Percentiles rank a stretch among this genome's conserved stretches.
These are phyloP conservation scores for Ophiostoma perfectum DNA, from an alignment of 2,329 filamentous ascomycete species.

Conservation along the genomic window DNA sequence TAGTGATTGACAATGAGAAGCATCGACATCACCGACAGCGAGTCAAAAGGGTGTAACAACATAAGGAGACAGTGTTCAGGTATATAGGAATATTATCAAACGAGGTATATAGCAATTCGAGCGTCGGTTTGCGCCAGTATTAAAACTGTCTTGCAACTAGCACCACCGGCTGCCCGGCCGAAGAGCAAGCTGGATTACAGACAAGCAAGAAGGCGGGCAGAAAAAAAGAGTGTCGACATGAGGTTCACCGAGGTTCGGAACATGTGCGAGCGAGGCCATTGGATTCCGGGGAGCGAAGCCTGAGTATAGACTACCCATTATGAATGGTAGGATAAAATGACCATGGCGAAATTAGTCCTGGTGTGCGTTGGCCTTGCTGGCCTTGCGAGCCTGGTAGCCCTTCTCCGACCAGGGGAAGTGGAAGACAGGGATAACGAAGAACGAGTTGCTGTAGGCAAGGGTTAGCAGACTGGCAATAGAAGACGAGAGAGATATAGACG, in stretches of 20 bases:
- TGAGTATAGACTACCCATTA: not conserved
- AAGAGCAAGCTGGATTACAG: not conserved
- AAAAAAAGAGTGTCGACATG: not conserved
- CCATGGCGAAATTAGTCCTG: not conserved
- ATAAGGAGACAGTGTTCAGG: not conserved
- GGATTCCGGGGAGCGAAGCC: not conserved
- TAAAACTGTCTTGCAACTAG: not conserved
- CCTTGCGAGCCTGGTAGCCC: constrained; percentile 52
- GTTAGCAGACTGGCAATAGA: not conserved
- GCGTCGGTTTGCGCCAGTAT: not conserved
- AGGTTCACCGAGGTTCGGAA: not conserved
- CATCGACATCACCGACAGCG: too few species aligned
- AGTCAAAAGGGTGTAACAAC: too few species aligned
- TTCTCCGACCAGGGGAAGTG: constrained; percentile 94
- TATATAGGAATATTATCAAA: not conserved
- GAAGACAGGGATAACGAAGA: constrained; percentile 86
- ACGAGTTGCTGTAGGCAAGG: constrained; percentile 58
- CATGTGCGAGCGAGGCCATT: not conserved
- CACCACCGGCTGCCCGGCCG: not conserved
- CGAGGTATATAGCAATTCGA: not conserved
- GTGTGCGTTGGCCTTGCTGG: constrained; percentile 31
- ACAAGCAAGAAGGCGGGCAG: not conserved
- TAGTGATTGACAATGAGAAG: too few species aligned
- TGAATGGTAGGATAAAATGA: not conserved
- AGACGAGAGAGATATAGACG: not conserved